A percentile compares a stretch with the other conserved stretches of the same genome.
Conservation (phyloP, 306 rosid species). For the Aeschynomene evenia region DNA sequence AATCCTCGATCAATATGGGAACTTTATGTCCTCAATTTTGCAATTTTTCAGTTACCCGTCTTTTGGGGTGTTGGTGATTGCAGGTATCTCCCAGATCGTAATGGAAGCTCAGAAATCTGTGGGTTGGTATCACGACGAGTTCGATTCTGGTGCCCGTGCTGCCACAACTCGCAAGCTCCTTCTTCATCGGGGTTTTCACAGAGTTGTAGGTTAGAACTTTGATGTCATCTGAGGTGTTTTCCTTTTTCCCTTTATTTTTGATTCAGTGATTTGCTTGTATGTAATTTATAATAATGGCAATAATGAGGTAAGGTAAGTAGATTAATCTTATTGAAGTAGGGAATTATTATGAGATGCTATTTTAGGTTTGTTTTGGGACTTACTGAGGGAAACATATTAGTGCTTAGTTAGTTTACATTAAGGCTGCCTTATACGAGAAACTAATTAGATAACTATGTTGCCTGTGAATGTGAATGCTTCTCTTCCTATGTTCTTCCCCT, state of each 20-base stretch:
- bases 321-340: constrained; percentile 17
- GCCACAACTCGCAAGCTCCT: constrained; percentile 27
- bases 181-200: not conserved
- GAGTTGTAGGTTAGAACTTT: not conserved
- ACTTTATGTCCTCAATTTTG: not conserved
- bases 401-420: too few relatives aligned
- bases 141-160: constrained; percentile 23
- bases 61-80: not conserved
- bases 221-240: not conserved
- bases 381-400: not conserved
- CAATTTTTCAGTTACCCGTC: not conserved
- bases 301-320: not conserved
- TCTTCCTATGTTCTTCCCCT: not conserved
- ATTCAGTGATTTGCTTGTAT: constrained; percentile 17
- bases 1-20: not conserved
- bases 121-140: constrained; percentile 52
- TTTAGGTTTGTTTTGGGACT: not conserved
- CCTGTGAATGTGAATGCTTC: not conserved
- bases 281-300: not conserved
- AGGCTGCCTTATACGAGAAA: not conserved
- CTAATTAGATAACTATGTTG: not conserved
- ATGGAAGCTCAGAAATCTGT: constrained; percentile 80
- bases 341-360: not conserved
- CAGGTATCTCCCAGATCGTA: constrained; percentile 85
- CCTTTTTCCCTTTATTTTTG: not conserved